A percentile compares a stretch with the other conserved stretches of the same genome.
phyloP scores from a whole-genome alignment of 768 basidiomycete genomes.

The Amanita brunnescens region DNA sequence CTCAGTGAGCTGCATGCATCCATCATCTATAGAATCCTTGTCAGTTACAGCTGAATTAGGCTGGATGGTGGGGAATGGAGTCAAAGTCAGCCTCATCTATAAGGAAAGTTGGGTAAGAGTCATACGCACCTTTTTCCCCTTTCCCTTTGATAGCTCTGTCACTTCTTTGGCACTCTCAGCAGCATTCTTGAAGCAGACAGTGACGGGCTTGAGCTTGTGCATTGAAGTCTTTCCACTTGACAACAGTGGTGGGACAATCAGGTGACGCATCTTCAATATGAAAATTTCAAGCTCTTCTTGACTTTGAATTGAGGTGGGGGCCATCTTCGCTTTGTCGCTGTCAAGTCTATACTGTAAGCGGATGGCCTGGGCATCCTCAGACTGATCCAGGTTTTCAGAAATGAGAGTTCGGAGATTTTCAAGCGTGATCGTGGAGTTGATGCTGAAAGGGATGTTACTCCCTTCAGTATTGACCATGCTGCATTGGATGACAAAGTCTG shows the following conservation, averaged over 20 bases:
- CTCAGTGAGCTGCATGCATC: not conserved
- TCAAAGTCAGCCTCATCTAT: not conserved
- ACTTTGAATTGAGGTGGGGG: constrained; percentile 8
- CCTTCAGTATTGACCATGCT: not conserved
- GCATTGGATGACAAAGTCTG: too few species aligned
- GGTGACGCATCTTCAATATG: constrained; percentile 5
- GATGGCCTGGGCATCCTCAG: too few species aligned
- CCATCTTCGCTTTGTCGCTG: constrained; percentile 5
- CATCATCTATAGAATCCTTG: constrained; percentile 3
- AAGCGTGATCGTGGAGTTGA: too few species aligned
- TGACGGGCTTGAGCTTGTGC: constrained; percentile 5
- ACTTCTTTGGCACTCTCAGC: not conserved
- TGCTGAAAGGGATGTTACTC: too few species aligned
- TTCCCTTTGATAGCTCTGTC: not conserved
- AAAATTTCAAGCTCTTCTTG: constrained; percentile 9
- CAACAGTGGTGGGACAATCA: constrained; percentile 7
- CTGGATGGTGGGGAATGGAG: not conserved
- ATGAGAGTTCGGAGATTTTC: too few species aligned
- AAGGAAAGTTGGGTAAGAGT: not conserved
- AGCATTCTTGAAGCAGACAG: constrained; percentile 9
- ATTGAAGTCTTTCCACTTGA: constrained; percentile 6
- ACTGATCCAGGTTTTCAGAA: too few species aligned
- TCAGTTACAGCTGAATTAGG: constrained; percentile 1
- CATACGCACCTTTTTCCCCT: constrained; percentile 6
- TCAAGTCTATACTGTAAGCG: constrained; percentile 5